Conservation (phyloP, 331 rosid species). For the Acacia pycnantha region DNA sequence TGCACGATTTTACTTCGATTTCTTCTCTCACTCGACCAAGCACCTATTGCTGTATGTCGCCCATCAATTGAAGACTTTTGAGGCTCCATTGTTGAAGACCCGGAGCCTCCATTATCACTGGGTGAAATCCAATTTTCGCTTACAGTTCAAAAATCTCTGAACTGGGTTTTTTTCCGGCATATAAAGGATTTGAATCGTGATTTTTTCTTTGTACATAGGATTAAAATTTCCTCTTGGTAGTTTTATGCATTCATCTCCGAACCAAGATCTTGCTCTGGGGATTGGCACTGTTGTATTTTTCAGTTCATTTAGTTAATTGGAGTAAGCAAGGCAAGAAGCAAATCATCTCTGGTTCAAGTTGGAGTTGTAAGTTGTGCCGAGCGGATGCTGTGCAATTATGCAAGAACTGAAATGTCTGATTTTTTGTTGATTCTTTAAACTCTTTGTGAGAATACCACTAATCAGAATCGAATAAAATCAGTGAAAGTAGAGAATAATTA, state of each 20-base stretch:
- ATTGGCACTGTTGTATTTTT: neutral
- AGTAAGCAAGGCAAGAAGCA: neutral
- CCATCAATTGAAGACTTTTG: neutral
- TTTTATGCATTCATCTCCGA: neutral
- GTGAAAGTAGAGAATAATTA: neutral
- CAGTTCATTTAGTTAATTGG: neutral
- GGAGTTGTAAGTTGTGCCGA: neutral
- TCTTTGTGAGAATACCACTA: neutral
- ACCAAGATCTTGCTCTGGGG: neutral
- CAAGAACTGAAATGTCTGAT: neutral
- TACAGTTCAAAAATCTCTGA: neutral
- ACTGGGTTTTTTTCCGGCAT: neutral
- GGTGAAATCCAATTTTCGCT: neutral
- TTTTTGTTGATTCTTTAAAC: slow-evolving; percentile 9
- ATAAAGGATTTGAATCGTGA: neutral
- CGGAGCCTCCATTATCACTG: neutral
- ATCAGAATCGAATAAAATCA: slow-evolving; percentile 12
- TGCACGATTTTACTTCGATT: neutral
- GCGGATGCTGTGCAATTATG: slow-evolving; percentile 1
- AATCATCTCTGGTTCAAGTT: neutral
- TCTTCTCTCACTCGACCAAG: neutral
- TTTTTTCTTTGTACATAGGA: neutral
- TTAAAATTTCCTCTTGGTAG: neutral
- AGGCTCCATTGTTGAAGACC: neutral
- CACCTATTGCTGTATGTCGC: neutral